Percentiles rank a stretch among this genome's conserved stretches.
Conservation (phyloP, 176 grass and related monocot species). For the Triticum dicoccoides region DNA sequence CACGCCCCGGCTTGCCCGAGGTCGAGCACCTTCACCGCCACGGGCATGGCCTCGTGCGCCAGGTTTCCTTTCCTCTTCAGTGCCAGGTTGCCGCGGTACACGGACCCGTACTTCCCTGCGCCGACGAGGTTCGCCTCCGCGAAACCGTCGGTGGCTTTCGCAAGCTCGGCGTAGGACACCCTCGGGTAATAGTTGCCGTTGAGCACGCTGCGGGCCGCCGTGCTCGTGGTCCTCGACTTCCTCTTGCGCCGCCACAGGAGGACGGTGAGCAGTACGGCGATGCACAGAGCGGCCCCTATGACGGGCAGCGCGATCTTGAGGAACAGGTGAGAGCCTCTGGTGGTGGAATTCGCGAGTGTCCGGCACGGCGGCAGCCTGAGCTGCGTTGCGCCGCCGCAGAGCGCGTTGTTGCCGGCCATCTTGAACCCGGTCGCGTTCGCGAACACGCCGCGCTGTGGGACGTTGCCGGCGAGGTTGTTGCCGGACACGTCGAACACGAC, state of each 20-base stretch:
- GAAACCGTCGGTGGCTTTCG: conserved; percentile 33
- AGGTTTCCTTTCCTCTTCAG: neutral
- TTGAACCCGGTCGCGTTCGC: conserved; percentile 23
- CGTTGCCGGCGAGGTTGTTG: conserved; percentile 27
- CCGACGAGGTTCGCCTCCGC: conserved; percentile 27
- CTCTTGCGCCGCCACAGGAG: neutral
- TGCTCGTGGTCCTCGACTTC: neutral
- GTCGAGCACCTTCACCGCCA: conserved; percentile 45
- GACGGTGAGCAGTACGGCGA: neutral
- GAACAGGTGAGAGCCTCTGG: neutral
- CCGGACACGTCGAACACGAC: conserved; percentile 28
- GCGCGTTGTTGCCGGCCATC: conserved; percentile 18
- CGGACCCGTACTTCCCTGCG: conserved; percentile 39
- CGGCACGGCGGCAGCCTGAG: conserved; percentile 20
- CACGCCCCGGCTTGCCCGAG: conserved; percentile 32
- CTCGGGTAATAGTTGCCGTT: neutral
- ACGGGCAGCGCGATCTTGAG: conserved; percentile 10
- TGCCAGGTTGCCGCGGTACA: conserved; percentile 32
- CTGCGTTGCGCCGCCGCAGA: conserved; percentile 22
- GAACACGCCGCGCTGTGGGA: conserved; percentile 30
- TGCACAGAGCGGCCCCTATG: neutral
- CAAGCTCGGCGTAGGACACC: conserved; percentile 31
- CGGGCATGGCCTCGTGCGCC: neutral
- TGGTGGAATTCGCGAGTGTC: neutral
- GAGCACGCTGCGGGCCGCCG: neutral